Conservation (phyloP, 2,329 filamentous ascomycete genomes). For the Hansfordia pulvinata region DNA sequence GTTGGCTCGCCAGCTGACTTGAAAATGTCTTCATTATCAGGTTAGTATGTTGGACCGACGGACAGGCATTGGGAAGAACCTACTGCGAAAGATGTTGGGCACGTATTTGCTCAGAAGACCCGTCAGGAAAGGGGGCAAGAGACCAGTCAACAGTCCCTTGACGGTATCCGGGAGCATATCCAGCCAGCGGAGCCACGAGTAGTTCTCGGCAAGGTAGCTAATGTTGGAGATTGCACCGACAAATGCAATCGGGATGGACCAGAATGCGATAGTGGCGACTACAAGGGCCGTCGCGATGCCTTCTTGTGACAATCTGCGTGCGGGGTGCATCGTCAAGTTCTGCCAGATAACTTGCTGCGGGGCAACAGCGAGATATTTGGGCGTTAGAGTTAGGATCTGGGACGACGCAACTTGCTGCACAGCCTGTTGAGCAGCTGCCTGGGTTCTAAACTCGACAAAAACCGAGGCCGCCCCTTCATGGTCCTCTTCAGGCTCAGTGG, state of each 20-base stretch:
- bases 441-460: constrained; percentile 84
- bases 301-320: constrained; percentile 13
- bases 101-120: constrained; percentile 74
- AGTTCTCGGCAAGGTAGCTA: constrained; percentile 45
- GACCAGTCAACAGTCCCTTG: constrained; percentile 67
- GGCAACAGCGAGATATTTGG: constrained; percentile 53
- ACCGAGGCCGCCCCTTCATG: constrained; percentile 42
- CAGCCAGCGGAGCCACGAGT: constrained; percentile 65
- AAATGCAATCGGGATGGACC: constrained; percentile 61
- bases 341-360: constrained; percentile 79
- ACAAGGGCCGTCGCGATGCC: constrained; percentile 56
- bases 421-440: constrained; percentile 61
- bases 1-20: constrained; percentile 60
- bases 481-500: too few relatives aligned
- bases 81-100: constrained; percentile 61
- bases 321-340: constrained; percentile 43
- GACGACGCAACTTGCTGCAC: constrained; percentile 9
- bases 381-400: constrained; percentile 4
- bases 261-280: constrained; percentile 69
- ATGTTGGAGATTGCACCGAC: constrained; percentile 83
- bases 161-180: constrained; percentile 53
- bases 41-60: neutral
- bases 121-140: constrained; percentile 68
- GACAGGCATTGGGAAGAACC: constrained; percentile 13
- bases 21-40: constrained; percentile 41